Evolutionary conservation across 1,284 basidiomycete genomes (phyloP).

Genomic region (Ustilago loliicola): DNA sequence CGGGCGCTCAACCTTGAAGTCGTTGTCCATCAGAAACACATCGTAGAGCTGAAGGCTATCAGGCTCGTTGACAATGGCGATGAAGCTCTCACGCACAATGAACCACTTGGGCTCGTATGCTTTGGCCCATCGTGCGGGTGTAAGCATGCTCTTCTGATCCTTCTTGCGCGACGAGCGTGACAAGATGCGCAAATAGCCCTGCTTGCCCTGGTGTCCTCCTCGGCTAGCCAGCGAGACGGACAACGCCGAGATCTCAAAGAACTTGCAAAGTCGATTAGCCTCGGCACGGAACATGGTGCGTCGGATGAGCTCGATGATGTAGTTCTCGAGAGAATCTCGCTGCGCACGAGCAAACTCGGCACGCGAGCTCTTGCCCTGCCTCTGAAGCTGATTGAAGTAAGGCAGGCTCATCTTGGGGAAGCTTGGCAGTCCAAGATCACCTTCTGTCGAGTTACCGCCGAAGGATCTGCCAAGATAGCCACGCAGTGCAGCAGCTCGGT

Average conservation of each 20-base stretch:
- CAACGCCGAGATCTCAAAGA: constrained; percentile 92
- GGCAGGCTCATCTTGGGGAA: constrained; percentile 89
- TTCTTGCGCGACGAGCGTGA: constrained; percentile 72
- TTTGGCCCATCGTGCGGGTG: constrained; percentile 75
- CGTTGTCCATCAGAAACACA: constrained; percentile 90
- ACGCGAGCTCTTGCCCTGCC: constrained; percentile 70
- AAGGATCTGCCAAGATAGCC: constrained; percentile 61
- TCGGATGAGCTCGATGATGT: constrained; percentile 84
- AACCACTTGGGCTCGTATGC: constrained; percentile 88
- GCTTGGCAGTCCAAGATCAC: constrained; percentile 82
- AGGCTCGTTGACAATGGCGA: constrained; percentile 87
- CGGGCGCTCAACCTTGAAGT: constrained; percentile 83
- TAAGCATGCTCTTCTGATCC: constrained; percentile 72
- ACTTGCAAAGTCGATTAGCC: constrained; percentile 90
- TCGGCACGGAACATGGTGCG: constrained; percentile 94
- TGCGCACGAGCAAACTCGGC: constrained; percentile 84
- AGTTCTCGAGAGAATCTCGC: constrained; percentile 86
- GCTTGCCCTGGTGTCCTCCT: constrained; percentile 84
- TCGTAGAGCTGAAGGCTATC: constrained; percentile 83
- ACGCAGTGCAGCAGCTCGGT: constrained; percentile 78
- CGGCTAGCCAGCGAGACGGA: constrained; percentile 85
- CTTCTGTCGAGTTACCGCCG: constrained; percentile 49
- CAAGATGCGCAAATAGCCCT: constrained; percentile 80
- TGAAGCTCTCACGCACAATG: constrained; percentile 90
- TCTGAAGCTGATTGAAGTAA: constrained; percentile 81